Evolutionary conservation across 176 grass and related monocot genomes (phyloP).

Genomic region (Oryza brachyantha): DNA sequence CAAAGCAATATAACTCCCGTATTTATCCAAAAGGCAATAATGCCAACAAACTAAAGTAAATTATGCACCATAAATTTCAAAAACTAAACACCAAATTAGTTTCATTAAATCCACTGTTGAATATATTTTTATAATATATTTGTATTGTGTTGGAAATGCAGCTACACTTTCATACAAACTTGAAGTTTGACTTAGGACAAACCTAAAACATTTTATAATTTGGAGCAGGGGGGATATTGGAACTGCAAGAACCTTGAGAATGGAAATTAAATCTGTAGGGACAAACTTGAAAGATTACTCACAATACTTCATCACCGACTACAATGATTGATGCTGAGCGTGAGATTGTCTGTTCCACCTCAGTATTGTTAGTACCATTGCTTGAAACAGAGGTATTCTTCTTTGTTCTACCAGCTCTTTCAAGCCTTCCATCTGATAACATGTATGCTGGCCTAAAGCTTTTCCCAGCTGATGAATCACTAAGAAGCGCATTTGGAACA

Average conservation of each 20-base stretch:
- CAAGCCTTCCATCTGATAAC: constrained; percentile 93
- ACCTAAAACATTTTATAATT: too few relatives aligned
- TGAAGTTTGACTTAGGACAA: too few relatives aligned
- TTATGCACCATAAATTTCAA: not conserved
- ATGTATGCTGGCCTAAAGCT: constrained; percentile 97
- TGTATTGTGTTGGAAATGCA: too few relatives aligned
- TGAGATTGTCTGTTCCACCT: constrained; percentile 38
- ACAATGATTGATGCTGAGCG: constrained; percentile 70
- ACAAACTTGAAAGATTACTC: constrained; percentile 49
- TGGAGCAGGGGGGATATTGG: too few relatives aligned
- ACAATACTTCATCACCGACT: constrained; percentile 93
- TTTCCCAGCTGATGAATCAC: constrained; percentile 56
- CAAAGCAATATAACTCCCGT: constrained; percentile 8
- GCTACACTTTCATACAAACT: too few relatives aligned
- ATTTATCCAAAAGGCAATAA: constrained; percentile 23
- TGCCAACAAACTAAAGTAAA: not conserved
- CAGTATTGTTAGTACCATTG: constrained; percentile 52
- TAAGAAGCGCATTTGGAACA: constrained; percentile 92
- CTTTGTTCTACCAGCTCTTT: constrained; percentile 95
- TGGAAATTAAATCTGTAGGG: not conserved
- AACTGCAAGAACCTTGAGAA: constrained; percentile 22
- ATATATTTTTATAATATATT: too few relatives aligned
- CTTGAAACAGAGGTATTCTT: constrained; percentile 52
- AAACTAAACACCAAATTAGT: too few relatives aligned
- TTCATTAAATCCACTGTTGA: too few relatives aligned